These are phyloP conservation scores for Rhizodiscina lignyota DNA, from an alignment of 495 filamentous ascomycete genomes.

Conservation along the genomic window DNA sequence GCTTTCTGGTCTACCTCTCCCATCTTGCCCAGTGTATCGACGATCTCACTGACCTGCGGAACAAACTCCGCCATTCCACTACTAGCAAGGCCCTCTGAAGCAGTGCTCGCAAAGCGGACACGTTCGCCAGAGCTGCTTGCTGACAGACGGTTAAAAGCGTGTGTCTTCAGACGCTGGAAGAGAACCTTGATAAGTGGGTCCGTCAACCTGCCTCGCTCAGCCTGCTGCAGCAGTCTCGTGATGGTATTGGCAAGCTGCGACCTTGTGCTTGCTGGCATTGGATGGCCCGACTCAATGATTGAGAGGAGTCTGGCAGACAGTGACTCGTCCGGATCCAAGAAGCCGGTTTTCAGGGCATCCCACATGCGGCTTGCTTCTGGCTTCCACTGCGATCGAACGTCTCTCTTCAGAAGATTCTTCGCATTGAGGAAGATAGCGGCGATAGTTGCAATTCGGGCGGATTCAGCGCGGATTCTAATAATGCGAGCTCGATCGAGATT, in stretches of 20 bases:
- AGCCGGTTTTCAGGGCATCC: conserved; percentile 21
- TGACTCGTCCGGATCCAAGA: conserved; percentile 27
- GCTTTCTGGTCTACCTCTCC: conserved; percentile 62
- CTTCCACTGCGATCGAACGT: conserved; percentile 81
- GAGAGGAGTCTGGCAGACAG: conserved; percentile 36
- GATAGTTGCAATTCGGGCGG: conserved; percentile 61
- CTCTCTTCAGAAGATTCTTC: conserved; percentile 89
- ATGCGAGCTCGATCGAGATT: conserved; percentile 62
- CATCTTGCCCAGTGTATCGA: conserved; percentile 61
- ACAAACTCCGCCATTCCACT: conserved; percentile 82
- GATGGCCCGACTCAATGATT: conserved; percentile 61
- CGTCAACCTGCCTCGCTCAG: conserved; percentile 27
- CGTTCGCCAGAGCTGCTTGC: conserved; percentile 66
- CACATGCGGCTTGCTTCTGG: conserved; percentile 62
- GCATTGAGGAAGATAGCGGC: conserved; percentile 74
- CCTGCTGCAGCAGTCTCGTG: conserved; percentile 35
- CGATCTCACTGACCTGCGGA: conserved; percentile 62
- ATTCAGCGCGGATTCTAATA: conserved; percentile 43
- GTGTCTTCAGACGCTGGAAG: conserved; percentile 53
- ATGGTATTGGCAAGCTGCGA: conserved; percentile 37
- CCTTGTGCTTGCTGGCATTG: conserved; percentile 55
- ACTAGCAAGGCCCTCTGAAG: conserved; percentile 63
- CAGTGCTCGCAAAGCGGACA: conserved; percentile 62
- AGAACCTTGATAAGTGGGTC: conserved; percentile 74
- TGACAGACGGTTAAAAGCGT: conserved; percentile 60